phyloP scores from a whole-genome alignment of 148 eudicot genomes.

The Bassia scoparia region DNA sequence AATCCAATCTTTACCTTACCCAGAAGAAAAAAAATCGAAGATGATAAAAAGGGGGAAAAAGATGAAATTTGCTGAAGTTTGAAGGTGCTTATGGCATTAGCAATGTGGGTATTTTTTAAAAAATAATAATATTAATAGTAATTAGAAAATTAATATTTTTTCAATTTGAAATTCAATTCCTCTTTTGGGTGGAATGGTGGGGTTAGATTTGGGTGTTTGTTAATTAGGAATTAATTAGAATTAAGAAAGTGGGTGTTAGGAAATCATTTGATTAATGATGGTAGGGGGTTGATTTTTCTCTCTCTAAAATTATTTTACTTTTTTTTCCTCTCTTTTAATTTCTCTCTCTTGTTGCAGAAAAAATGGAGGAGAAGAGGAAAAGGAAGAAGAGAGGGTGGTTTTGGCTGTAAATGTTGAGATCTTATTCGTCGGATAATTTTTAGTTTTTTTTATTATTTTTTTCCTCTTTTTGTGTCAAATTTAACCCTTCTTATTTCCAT shows the following conservation, averaged over 20 bases:
- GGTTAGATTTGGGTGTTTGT: constrained; percentile 13
- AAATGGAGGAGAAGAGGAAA: constrained; percentile 1
- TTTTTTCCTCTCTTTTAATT: not conserved
- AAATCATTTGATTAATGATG: not conserved
- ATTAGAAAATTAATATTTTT: not conserved
- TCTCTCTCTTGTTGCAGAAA: constrained; percentile 20
- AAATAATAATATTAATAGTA: not conserved
- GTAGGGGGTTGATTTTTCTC: not conserved
- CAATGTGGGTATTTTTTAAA: not conserved
- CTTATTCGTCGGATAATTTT: not conserved
- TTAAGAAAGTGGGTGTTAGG: too few relatives aligned
- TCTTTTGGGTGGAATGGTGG: constrained; percentile 9
- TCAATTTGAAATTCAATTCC: not conserved
- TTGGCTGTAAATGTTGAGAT: constrained; percentile 16
- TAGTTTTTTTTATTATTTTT: not conserved
- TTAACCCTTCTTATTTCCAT: not conserved
- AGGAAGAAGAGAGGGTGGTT: not conserved
- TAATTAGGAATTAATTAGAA: constrained; percentile 3
- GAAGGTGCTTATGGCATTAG: constrained; percentile 2
- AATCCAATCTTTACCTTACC: constrained; percentile 1
- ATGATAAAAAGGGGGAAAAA: not conserved
- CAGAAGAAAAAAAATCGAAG: not conserved
- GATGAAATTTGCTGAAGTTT: constrained; percentile 7
- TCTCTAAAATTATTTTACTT: not conserved
- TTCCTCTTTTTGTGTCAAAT: not conserved